A percentile compares a stretch with the other conserved stretches of the same genome.
Conservation (phyloP, 176 grass and related monocot species). For the Urochloa ruziziensis region DNA sequence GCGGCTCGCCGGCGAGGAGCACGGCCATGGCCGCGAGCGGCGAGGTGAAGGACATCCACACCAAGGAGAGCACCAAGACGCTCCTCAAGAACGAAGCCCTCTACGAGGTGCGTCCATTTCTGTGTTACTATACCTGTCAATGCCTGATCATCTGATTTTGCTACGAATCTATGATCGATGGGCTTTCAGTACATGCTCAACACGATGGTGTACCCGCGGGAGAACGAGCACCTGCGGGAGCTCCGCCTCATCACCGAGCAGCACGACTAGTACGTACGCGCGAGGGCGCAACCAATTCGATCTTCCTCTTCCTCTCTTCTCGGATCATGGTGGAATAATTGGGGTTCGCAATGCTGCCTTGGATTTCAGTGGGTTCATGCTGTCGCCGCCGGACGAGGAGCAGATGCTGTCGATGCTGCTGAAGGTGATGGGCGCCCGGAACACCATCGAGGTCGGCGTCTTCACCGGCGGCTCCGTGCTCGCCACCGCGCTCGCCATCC, state of each 20-base stretch:
- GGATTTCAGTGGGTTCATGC: conserved; percentile 40
- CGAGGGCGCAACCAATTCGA: too few species aligned
- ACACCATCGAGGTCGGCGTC: conserved; percentile 73
- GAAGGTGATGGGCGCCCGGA: conserved; percentile 69
- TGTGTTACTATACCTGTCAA: too few species aligned
- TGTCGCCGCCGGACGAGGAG: conserved; percentile 53
- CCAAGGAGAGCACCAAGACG: conserved; percentile 50
- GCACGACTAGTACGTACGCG: conserved; percentile 52
- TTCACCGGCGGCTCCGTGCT: conserved; percentile 86
- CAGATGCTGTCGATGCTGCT: conserved; percentile 62
- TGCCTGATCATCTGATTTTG: neutral
- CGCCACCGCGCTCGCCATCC: conserved; percentile 68
- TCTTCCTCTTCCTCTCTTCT: neutral
- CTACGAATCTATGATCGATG: neutral
- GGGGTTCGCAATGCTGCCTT: too few species aligned
- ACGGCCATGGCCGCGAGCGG: neutral
- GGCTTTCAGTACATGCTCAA: conserved; percentile 59
- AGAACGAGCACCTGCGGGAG: conserved; percentile 66
- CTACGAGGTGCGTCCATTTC: conserved; percentile 31
- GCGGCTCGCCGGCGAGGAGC: neutral
- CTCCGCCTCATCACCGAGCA: conserved; percentile 51
- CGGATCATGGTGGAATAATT: neutral
- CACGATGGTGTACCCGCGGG: conserved; percentile 66
- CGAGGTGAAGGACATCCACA: conserved; percentile 27
- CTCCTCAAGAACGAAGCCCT: conserved; percentile 58